Conservation (phyloP, 169 alveolate genomes). For the Plasmodium adleri region DNA sequence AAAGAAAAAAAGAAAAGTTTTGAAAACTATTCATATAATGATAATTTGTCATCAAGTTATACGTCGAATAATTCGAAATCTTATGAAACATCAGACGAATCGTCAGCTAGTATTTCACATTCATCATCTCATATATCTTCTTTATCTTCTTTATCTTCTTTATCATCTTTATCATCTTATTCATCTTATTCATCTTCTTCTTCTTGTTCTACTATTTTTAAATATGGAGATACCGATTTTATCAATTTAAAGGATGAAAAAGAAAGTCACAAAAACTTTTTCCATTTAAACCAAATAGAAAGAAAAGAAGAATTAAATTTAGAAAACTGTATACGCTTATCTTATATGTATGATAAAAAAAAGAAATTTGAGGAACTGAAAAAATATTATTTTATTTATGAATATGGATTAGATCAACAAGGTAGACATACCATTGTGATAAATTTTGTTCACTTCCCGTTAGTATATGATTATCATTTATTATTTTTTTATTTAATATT, state of each 20-base stretch:
- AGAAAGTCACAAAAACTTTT: slow-evolving; percentile 36
- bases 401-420: slow-evolving; percentile 29
- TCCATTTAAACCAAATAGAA: slow-evolving; percentile 16
- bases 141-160: not conserved
- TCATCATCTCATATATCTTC: not conserved
- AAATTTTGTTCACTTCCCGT: slow-evolving; percentile 44
- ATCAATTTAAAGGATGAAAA: slow-evolving; percentile 20
- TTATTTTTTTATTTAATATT: slow-evolving; percentile 32
- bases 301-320: slow-evolving; percentile 35
- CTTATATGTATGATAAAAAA: slow-evolving; percentile 39
- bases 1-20: not conserved
- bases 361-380: slow-evolving; percentile 40
- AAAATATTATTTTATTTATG: slow-evolving; percentile 23
- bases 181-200: slow-evolving; percentile 2
- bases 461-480: slow-evolving; percentile 27
- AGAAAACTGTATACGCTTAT: slow-evolving; percentile 32
- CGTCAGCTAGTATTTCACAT: too few relatives aligned
- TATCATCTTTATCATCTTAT: not conserved
- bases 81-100: too few relatives aligned
- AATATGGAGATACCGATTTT: slow-evolving; percentile 45
- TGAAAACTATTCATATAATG: too few relatives aligned
- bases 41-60: too few relatives aligned
- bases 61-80: too few relatives aligned
- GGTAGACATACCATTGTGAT: slow-evolving; percentile 38
- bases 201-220: slow-evolving; percentile 37